phyloP scores from a whole-genome alignment of 1,284 basidiomycete species.

The Cryptococcus depauperatus region DNA sequence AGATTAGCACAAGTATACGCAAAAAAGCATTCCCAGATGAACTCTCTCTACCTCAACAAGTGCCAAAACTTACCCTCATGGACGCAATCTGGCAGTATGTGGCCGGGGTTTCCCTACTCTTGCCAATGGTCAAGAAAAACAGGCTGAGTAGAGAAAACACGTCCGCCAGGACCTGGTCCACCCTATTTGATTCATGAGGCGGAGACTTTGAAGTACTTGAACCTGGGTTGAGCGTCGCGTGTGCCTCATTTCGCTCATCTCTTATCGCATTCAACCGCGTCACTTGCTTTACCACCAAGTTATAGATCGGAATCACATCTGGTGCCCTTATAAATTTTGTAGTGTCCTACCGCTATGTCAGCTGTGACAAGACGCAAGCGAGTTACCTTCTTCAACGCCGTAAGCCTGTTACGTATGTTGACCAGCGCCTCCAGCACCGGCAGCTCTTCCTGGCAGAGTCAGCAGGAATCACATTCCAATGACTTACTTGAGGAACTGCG shows the following conservation, averaged over 20 bases:
- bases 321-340: conserved; percentile 84
- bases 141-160: conserved; percentile 86
- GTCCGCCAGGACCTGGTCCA: conserved; percentile 87
- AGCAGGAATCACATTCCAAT: no score
- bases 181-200: conserved; percentile 61
- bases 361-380: not conserved
- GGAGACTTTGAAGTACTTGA: conserved; percentile 16
- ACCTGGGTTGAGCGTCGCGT: conserved; percentile 17
- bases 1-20: not conserved
- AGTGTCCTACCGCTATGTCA: no score
- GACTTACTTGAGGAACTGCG: no score
- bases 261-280: conserved; percentile 86
- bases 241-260: conserved; percentile 48
- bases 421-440: conserved; percentile 92
- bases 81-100: conserved; percentile 89
- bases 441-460: conserved; percentile 55
- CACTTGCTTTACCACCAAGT: conserved; percentile 89
- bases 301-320: conserved; percentile 90
- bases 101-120: conserved; percentile 82
- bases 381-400: conserved; percentile 52
- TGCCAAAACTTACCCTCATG: conserved; percentile 65
- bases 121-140: conserved; percentile 88
- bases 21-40: not conserved
- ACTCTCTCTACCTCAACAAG: no score
- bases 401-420: conserved; percentile 76